Percentiles rank a stretch among this genome's conserved stretches.
These are phyloP conservation scores for Talaromyces trachyspermus DNA, from an alignment of 495 filamentous ascomycete species.

Conservation along the genomic window DNA sequence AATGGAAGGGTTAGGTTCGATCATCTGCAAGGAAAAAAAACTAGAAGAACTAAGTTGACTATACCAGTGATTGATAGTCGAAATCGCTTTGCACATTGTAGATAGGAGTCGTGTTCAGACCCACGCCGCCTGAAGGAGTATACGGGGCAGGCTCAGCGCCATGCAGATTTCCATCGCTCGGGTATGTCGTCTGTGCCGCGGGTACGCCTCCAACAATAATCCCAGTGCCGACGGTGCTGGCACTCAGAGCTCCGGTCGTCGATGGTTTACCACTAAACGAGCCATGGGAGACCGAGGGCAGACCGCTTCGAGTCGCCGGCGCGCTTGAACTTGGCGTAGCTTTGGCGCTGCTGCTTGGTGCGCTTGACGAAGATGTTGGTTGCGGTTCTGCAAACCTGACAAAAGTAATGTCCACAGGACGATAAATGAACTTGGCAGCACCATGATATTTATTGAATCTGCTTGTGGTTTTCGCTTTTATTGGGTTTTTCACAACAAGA, in stretches of 20 bases:
- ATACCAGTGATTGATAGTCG: conserved; percentile 61
- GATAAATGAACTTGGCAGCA: conserved; percentile 1
- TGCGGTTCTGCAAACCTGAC: background rate
- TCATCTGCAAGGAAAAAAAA: conserved; percentile 8
- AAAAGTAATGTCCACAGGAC: background rate
- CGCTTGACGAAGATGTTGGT: background rate
- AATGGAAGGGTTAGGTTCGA: conserved; percentile 26
- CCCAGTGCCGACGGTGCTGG: conserved; percentile 37
- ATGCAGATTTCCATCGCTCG: conserved; percentile 60
- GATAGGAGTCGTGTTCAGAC: conserved; percentile 68
- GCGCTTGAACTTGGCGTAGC: background rate
- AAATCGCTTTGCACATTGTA: conserved; percentile 68
- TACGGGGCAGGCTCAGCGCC: conserved; percentile 62
- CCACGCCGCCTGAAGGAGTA: conserved; percentile 66
- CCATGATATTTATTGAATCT: too few relatives aligned
- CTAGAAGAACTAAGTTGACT: conserved; percentile 14
- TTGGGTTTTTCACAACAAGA: too few relatives aligned
- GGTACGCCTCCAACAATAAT: conserved; percentile 39
- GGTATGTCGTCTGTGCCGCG: conserved; percentile 53
- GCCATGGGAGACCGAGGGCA: conserved; percentile 33
- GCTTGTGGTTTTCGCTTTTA: too few relatives aligned
- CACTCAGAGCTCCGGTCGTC: conserved; percentile 51
- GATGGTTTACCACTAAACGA: conserved; percentile 51
- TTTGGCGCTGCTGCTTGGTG: background rate
- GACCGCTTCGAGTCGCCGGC: conserved; percentile 18